Base-by-base conservation (phyloP, 2,329 filamentous ascomycete species). In the Exserohilum turcica region DNA sequence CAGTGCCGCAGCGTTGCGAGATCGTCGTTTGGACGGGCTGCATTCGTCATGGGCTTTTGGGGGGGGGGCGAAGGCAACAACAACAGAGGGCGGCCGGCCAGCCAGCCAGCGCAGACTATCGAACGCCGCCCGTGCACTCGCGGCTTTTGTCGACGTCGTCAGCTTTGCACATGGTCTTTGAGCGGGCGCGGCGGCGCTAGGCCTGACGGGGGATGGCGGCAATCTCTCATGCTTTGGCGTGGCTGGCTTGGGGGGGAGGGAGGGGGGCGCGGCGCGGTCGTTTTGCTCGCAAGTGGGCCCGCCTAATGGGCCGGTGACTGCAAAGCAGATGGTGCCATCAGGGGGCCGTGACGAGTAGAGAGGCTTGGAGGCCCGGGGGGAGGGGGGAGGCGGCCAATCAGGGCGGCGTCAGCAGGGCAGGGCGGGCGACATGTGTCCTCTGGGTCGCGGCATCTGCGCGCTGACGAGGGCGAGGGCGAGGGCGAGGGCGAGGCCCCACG, bases 41-140 rank as follows among this genome's bases (percentile, higher is more conserved):
- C 58, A 67, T 68, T 67, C 68, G 68, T 73, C 70, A 72, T 70
- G 59, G 61, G 49, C 15, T 54, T 46, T 57, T 63, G 65, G 54
- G 56, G 15, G 31, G 31, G 31, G 35, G 7, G 21, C 4, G 21
- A 7, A 7, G 21, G 21, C 21, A 24, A 24, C 21, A 24, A 7
- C 21, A 24, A 24, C 21, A 24, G 21, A 24, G 21, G 37, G 37
- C 21, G 37, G 57, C 64, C 60, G 64, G 64, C 66, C 4, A 7
- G 37, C 19, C 21, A 21, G 57, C 64, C 60, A 65, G 64, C 66
- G 61, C 67, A 63, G 59, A 63, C 67, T 65, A 70, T 71, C 67
- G 68, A 72, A 71, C 68, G 61, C 65, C 64, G 66, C 44, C 68
- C 68, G 68, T 68, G 67, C 68, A 49, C 61, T 55, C 52, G 53